Conservation (phyloP, 1,284 basidiomycete genomes). For the Golubevia sp. region DNA sequence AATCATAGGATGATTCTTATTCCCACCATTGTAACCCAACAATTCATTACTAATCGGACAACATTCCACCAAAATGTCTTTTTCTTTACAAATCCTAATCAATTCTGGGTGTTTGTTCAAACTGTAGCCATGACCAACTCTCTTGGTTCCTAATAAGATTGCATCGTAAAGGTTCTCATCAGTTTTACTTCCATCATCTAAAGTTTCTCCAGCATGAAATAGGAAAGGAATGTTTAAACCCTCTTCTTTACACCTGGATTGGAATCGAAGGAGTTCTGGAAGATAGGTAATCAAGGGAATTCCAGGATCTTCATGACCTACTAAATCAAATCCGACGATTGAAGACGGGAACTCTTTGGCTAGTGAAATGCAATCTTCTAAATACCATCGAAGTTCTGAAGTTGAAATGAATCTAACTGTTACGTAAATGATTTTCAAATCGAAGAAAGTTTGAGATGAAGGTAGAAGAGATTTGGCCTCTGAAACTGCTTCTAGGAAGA, state of each 20-base stretch:
- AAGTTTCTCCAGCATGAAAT: constrained; percentile 78
- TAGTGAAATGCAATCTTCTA: constrained; percentile 74
- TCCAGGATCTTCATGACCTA: constrained; percentile 74
- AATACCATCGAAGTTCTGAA: constrained; percentile 71
- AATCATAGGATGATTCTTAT: constrained; percentile 68
- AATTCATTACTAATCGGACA: constrained; percentile 34
- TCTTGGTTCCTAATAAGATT: constrained; percentile 74
- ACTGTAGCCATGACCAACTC: constrained; percentile 79
- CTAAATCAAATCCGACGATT: constrained; percentile 78
- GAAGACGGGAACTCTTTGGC: constrained; percentile 76
- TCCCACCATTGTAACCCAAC: neutral
- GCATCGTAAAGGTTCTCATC: constrained; percentile 80
- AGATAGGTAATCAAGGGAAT: constrained; percentile 72
- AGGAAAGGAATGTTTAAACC: constrained; percentile 75
- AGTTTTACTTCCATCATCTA: constrained; percentile 70
- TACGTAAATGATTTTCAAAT: constrained; percentile 76
- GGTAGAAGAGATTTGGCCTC: constrained; percentile 49
- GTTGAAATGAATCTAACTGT: constrained; percentile 69
- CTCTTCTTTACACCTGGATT: constrained; percentile 67
- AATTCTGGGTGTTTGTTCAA: constrained; percentile 75
- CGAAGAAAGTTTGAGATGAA: constrained; percentile 64
- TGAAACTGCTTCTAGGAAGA: constrained; percentile 69
- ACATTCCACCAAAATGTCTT: constrained; percentile 71
- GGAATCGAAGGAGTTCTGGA: constrained; percentile 70
- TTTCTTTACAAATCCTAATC: constrained; percentile 71